Percentiles rank a stretch among this genome's conserved stretches.
Conservation (phyloP, 768 basidiomycete species). For the Jaapia argillacea region DNA sequence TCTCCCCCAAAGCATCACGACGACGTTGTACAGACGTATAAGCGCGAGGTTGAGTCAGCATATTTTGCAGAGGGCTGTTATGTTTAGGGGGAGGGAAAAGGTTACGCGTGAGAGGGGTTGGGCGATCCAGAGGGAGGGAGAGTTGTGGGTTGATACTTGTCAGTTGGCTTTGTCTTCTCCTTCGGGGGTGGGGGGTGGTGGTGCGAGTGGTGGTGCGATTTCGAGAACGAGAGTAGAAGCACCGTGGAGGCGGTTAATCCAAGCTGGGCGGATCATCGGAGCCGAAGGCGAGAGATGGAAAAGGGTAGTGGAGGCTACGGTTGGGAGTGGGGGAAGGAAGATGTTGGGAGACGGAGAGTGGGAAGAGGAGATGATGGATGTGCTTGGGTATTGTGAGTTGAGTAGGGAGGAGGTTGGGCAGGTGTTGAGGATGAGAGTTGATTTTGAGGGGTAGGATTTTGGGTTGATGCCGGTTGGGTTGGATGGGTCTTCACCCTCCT, state of each 20-base stretch:
- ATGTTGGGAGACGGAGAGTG: constrained; percentile 39
- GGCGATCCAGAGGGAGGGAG: constrained; percentile 58
- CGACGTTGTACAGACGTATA: constrained; percentile 65
- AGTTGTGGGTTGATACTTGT: constrained; percentile 79
- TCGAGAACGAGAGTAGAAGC: constrained; percentile 48
- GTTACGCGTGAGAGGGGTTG: constrained; percentile 52
- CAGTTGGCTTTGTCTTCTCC: constrained; percentile 51
- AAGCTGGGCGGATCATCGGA: constrained; percentile 59
- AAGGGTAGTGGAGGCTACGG: constrained; percentile 34
- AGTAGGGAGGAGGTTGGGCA: constrained; percentile 48
- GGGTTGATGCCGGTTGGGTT: not conserved
- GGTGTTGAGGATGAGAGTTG: constrained; percentile 38
- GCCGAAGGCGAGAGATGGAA: constrained; percentile 47
- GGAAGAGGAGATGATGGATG: constrained; percentile 41
- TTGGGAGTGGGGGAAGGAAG: constrained; percentile 25
- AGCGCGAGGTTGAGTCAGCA: constrained; percentile 63
- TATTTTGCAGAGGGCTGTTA: constrained; percentile 74
- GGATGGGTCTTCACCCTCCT: not conserved
- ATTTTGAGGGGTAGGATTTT: constrained; percentile 20
- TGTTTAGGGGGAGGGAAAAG: constrained; percentile 60
- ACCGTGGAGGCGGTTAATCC: constrained; percentile 68
- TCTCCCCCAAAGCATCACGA: constrained; percentile 48
- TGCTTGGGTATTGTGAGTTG: constrained; percentile 53
- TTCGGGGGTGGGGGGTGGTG: too few species aligned
- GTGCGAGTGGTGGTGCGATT: constrained; percentile 27